Conservation (phyloP, 495 filamentous ascomycete species). For the Pyrenula massariospora region DNA sequence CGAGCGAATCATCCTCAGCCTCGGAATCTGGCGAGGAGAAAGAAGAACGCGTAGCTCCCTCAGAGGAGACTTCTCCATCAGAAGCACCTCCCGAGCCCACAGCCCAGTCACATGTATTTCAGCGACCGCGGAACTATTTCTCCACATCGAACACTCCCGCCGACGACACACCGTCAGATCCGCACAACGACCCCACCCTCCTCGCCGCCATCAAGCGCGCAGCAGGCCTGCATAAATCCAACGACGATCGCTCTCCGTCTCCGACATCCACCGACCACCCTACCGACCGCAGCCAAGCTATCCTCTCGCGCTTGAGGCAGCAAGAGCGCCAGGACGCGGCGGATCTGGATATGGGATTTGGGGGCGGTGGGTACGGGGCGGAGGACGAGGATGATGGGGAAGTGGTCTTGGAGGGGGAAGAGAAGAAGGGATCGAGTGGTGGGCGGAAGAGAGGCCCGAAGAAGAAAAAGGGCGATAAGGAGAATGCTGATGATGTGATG, state of each 20-base stretch:
- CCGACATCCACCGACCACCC: constrained; percentile 35
- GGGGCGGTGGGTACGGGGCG: constrained; percentile 70
- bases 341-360: constrained; percentile 92
- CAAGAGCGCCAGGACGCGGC: constrained; percentile 68
- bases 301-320: constrained; percentile 50
- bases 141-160: constrained; percentile 7
- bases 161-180: constrained; percentile 11
- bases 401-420: constrained; percentile 51
- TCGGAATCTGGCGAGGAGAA: constrained; percentile 30
- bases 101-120: constrained; percentile 1
- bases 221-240: constrained; percentile 51
- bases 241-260: constrained; percentile 29
- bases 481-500: constrained; percentile 72
- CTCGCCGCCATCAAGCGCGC: constrained; percentile 79
- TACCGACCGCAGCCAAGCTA: constrained; percentile 55
- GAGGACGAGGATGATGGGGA: constrained; percentile 63
- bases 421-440: constrained; percentile 36
- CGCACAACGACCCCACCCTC: constrained; percentile 59
- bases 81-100: constrained; percentile 1
- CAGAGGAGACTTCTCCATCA: constrained; percentile 9
- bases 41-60: constrained; percentile 13
- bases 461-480: constrained; percentile 77
- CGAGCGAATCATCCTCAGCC: constrained; percentile 33
- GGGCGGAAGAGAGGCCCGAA: constrained; percentile 73
- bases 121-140: constrained; percentile 31